phyloP scores from a whole-genome alignment of 345 rosid species.

The Pistacia vera region DNA sequence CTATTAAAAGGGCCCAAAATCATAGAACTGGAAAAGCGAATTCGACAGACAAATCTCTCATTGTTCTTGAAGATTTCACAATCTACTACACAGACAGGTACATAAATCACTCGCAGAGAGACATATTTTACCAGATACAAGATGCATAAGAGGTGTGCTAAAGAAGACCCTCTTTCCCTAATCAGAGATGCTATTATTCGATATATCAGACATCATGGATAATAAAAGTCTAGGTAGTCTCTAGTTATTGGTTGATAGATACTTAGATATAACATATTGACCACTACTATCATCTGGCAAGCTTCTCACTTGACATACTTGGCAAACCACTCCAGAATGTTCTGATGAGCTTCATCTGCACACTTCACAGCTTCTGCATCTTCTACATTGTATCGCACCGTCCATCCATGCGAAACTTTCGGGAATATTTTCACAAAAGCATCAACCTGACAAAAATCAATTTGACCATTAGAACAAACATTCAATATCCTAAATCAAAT shows the following conservation, averaged over 20 bases:
- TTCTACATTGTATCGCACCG: slow-evolving; percentile 51
- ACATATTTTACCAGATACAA: not conserved
- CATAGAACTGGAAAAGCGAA: not conserved
- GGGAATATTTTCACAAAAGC: slow-evolving; percentile 76
- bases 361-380: slow-evolving; percentile 50
- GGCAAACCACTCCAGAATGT: slow-evolving; percentile 62
- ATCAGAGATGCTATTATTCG: not conserved
- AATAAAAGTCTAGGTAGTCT: not conserved
- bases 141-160: not conserved
- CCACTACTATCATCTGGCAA: not conserved
- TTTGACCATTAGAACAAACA: not conserved
- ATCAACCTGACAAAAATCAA: slow-evolving; percentile 46
- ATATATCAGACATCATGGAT: not conserved
- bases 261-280: not conserved
- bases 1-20: not conserved
- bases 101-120: not conserved
- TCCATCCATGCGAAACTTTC: slow-evolving; percentile 72
- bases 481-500: not conserved
- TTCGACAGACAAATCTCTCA: no score
- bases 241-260: slow-evolving; percentile 5
- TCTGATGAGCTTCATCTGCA: slow-evolving; percentile 75
- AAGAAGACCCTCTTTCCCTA: no score
- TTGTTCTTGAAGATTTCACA: no score
- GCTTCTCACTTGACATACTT: slow-evolving; percentile 54
- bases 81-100: no score